These are phyloP conservation scores for Vaccinium corymbosum DNA, from an alignment of 148 eudicot species.

Conservation along the genomic window DNA sequence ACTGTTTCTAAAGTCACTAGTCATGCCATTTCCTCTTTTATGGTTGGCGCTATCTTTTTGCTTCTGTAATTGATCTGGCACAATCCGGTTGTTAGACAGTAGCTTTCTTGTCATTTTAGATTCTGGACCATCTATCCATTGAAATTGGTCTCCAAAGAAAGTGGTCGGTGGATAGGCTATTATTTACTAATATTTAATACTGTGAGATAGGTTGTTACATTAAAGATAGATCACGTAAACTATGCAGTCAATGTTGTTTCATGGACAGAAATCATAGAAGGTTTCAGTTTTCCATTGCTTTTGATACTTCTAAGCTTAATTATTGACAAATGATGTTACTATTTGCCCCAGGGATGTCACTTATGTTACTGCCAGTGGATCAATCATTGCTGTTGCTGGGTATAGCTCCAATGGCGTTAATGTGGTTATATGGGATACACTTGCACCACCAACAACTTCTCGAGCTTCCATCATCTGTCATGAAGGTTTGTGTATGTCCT, in stretches of 20 bases:
- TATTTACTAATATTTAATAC: not conserved
- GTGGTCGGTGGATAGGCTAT: not conserved
- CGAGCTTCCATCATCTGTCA: constrained; percentile 99
- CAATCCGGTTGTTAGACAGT: not conserved
- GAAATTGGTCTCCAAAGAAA: not conserved
- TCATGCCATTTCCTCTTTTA: not conserved
- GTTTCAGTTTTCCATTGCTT: not conserved
- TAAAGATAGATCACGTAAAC: not conserved
- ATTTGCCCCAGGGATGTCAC: constrained; percentile 69
- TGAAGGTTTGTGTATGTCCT: constrained; percentile 61
- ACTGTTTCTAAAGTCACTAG: too few relatives aligned
- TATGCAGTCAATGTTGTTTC: not conserved
- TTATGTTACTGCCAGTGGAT: constrained; percentile 90
- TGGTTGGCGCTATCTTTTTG: not conserved
- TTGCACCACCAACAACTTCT: constrained; percentile 92
- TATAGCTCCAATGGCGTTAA: constrained; percentile 80
- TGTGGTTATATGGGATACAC: constrained; percentile 95
- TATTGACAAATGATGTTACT: constrained; percentile 11
- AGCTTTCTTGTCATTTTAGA: not conserved
- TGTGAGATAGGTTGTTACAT: not conserved
- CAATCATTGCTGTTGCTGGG: constrained; percentile 90
- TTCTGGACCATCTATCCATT: not conserved
- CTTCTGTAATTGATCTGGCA: not conserved
- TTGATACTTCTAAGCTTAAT: not conserved
- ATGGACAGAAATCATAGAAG: not conserved